Base-by-base conservation (phyloP, 2,329 filamentous ascomycete genomes). In the Verticillium longisporum region DNA sequence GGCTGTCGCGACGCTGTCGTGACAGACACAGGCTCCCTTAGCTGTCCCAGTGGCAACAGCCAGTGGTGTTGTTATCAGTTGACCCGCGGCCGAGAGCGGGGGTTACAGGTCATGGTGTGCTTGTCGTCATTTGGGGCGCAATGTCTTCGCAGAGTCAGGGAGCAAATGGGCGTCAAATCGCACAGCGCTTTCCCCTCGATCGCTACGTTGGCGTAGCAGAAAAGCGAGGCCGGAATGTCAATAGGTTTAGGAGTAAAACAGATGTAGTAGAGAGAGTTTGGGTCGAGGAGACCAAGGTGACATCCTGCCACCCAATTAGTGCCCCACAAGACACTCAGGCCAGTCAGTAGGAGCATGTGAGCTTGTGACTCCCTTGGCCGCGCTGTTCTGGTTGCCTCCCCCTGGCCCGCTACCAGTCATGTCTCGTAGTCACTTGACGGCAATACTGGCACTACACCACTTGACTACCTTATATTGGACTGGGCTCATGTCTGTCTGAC, bases 21-120 rank as follows among this genome's bases (percentile, higher is more conserved):
- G 45, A 13, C n/a, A 53, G 18, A 21, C n/a, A 26, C 6, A 21
- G n/a, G 21, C 18, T 53, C 7, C 45, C 45, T 31, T 53, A 53
- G 45, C 45, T 26, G 45, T 31, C 45, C 45, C 45, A 53, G 45
- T 53, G 45, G 45, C 45, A 55, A 63, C 67, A 67, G 64, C 65
- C 63, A 63, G 66, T 67, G 64, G 67, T 66, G 65, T 68, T 68
- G 66, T 66, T 70, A 72, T 73, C 69, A 69, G 67, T 68, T 69
- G 71, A 70, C 70, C 73, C 70, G 67, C 68, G 67, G 71, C 67
- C 68, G 69, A 65, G 68, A 69, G 71, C 69, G 71, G 71, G 70
- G 71, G 70, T 31, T 66, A 66, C 65, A 66, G 68, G 60, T 72
- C 73, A 75, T 75, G 66, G 60, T 66, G 62, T 56, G 61, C 53